phyloP scores from a whole-genome alignment of 352 stramenopile genomes.

The Phytophthora pluvialis region DNA sequence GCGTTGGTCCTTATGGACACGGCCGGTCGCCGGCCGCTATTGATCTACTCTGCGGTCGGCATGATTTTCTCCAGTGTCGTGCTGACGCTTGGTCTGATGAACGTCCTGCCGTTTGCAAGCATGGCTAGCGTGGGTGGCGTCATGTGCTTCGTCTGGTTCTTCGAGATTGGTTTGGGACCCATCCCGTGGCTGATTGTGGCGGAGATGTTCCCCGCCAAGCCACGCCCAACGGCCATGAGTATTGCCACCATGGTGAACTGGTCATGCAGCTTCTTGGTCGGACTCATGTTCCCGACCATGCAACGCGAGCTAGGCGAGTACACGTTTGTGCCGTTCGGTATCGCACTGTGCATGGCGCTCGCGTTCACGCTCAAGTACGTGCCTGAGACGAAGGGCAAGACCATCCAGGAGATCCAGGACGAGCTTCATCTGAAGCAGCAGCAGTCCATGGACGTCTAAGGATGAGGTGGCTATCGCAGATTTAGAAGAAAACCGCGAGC shows the following conservation, averaged over 20 bases:
- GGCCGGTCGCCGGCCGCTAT: constrained; percentile 62
- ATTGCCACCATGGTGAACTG: constrained; percentile 95
- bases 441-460: constrained; percentile 37
- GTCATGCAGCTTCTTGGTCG: constrained; percentile 95
- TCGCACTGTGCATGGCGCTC: constrained; percentile 77
- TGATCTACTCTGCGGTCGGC: constrained; percentile 72
- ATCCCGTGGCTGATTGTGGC: constrained; percentile 97
- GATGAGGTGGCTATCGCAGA: constrained; percentile 1
- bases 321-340: constrained; percentile 92
- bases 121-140: constrained; percentile 67
- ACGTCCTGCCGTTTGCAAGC: constrained; percentile 67
- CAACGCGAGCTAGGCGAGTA: constrained; percentile 85
- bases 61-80: constrained; percentile 78
- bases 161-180: constrained; percentile 80
- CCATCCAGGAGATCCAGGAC: constrained; percentile 70
- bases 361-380: constrained; percentile 87
- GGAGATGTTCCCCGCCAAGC: constrained; percentile 97
- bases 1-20: constrained; percentile 82
- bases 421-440: constrained; percentile 52
- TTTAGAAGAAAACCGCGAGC: constrained; percentile 19
- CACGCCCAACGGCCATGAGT: constrained; percentile 91
- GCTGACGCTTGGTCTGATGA: constrained; percentile 70
- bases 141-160: constrained; percentile 84
- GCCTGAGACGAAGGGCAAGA: constrained; percentile 92
- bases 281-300: constrained; percentile 93